Evolutionary conservation across 2,329 filamentous ascomycete species (phyloP).

Genomic region (Verticillium klebahnii): DNA sequence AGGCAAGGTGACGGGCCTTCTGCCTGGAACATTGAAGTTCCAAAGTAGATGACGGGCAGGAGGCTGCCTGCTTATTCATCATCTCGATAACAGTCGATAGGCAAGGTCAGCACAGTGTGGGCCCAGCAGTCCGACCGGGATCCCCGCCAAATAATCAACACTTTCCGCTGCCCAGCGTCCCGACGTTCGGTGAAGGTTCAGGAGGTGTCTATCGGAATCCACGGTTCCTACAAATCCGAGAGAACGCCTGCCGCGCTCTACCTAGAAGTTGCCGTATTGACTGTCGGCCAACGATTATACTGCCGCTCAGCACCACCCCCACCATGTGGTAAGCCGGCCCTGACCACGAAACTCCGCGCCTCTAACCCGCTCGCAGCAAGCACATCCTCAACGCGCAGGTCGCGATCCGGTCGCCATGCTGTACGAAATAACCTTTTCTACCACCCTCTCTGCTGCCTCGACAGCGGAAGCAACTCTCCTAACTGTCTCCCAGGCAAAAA

Average conservation of each 20-base stretch:
- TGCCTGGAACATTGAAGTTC: neutral
- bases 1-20: neutral
- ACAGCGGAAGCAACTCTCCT: neutral
- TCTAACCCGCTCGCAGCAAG: slow-evolving; percentile 58
- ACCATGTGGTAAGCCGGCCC: slow-evolving; percentile 31
- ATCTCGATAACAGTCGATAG: neutral
- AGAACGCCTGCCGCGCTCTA: neutral
- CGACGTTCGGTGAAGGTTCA: neutral
- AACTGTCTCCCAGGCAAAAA: slow-evolving; percentile 61
- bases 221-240: neutral
- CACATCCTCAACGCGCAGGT: slow-evolving; percentile 98
- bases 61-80: neutral
- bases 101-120: neutral
- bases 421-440: slow-evolving; percentile 44
- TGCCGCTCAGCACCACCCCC: neutral
- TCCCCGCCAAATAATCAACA: neutral
- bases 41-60: neutral
- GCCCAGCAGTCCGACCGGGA: neutral
- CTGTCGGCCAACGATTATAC: neutral
- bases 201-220: neutral
- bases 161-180: neutral
- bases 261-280: neutral
- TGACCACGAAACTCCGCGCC: neutral
- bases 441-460: slow-evolving; percentile 1
- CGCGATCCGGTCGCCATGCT: slow-evolving; percentile 91